phyloP scores from a whole-genome alignment of 371 early-diverging fungal genomes.

The Rhizopus sp. region DNA sequence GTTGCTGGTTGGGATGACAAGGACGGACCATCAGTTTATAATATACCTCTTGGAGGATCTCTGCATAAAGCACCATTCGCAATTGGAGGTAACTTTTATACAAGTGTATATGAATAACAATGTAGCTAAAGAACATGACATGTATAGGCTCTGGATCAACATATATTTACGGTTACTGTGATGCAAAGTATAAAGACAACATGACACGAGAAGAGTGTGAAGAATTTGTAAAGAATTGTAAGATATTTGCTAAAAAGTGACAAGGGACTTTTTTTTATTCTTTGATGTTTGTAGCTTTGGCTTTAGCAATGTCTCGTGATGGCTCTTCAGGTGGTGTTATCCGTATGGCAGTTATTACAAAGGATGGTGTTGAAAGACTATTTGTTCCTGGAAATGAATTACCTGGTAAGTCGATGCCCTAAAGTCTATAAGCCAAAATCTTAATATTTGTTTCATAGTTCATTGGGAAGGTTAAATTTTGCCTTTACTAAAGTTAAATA shows the following conservation, averaged over 20 bases:
- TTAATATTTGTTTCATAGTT: constrained; percentile 10
- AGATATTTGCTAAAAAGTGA: constrained; percentile 22
- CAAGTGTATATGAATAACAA: neutral
- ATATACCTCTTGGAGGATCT: constrained; percentile 95
- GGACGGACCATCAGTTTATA: constrained; percentile 92
- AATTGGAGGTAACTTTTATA: constrained; percentile 76
- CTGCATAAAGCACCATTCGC: constrained; percentile 93
- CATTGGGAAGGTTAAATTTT: constrained; percentile 23
- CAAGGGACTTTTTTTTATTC: neutral
- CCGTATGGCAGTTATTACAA: constrained; percentile 94
- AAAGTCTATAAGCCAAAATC: neutral
- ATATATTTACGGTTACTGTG: constrained; percentile 99
- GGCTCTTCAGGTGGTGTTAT: constrained; percentile 99
- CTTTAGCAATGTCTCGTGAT: constrained; percentile 97
- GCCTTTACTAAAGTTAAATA: too few species aligned
- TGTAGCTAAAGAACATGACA: neutral
- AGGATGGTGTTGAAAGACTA: constrained; percentile 88
- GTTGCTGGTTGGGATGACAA: constrained; percentile 98
- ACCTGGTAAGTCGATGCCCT: constrained; percentile 47
- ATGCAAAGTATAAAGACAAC: constrained; percentile 79
- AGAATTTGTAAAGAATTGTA: constrained; percentile 94
- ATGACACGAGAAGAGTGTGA: constrained; percentile 94
- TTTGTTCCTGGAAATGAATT: constrained; percentile 92
- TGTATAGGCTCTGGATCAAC: constrained; percentile 89
- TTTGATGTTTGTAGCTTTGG: constrained; percentile 63